Percentiles rank a stretch among this genome's conserved stretches.
Evolutionary conservation across 345 rosid species (phyloP).

Genomic region (Ailanthus altissimus): DNA sequence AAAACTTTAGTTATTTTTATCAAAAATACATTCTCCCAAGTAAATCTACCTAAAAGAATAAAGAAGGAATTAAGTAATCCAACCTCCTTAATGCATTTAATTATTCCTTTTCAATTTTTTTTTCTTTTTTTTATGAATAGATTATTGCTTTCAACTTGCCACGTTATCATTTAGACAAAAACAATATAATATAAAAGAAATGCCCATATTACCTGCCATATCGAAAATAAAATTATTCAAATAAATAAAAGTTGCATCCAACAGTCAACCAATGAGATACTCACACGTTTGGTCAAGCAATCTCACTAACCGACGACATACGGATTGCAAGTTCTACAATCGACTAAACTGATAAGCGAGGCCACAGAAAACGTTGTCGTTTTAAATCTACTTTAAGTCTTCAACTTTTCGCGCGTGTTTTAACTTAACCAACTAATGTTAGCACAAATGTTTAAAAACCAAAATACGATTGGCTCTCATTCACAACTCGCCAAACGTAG

Average conservation of each 20-base stretch:
- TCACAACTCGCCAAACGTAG: neutral
- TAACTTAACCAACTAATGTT: neutral
- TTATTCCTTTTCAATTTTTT: neutral
- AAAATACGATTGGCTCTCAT: neutral
- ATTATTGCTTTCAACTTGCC: neutral
- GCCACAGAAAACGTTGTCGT: conserved; percentile 1
- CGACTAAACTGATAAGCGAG: neutral
- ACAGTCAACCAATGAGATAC: neutral
- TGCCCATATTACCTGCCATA: neutral
- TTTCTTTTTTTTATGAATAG: neutral
- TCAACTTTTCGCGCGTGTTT: neutral
- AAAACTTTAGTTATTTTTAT: too few species aligned
- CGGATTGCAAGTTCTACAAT: conserved; percentile 4
- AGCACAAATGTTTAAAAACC: neutral
- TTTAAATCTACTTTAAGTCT: too few species aligned
- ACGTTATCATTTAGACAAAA: neutral
- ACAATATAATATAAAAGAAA: neutral
- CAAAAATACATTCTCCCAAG: neutral
- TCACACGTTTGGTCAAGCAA: neutral
- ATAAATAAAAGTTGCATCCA: neutral
- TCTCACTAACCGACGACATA: conserved; percentile 20
- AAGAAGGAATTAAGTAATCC: neutral
- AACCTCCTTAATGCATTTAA: neutral
- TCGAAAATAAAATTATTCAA: neutral
- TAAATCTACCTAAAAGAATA: neutral